Evolutionary conservation across 495 filamentous ascomycete genomes (phyloP).

Genomic region (Astrocystis sublimbata): DNA sequence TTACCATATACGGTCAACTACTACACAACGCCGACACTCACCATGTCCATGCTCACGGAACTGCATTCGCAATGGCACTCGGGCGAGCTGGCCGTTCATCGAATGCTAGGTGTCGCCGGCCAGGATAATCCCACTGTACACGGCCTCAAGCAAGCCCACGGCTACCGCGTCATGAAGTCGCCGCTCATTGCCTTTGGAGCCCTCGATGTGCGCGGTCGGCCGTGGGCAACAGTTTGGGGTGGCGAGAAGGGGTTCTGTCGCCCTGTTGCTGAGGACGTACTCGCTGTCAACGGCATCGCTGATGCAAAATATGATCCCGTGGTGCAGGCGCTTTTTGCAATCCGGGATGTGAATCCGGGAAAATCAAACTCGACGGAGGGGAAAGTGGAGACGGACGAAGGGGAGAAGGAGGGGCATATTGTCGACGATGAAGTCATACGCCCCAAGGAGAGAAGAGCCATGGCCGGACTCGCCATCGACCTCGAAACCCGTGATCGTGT

Average conservation of each 20-base stretch:
- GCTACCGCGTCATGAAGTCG: constrained; percentile 53
- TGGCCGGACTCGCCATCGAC: constrained; percentile 67
- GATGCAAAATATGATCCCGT: constrained; percentile 67
- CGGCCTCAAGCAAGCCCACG: constrained; percentile 55
- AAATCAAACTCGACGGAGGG: too few relatives aligned
- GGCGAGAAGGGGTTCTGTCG: constrained; percentile 66
- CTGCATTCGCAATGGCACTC: constrained; percentile 36
- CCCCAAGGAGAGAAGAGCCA: constrained; percentile 39
- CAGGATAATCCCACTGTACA: constrained; percentile 62
- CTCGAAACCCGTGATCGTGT: constrained; percentile 64
- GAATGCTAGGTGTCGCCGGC: constrained; percentile 34
- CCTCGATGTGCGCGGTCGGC: constrained; percentile 60
- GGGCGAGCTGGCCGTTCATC: constrained; percentile 36
- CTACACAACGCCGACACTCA: not conserved
- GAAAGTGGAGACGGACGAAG: constrained; percentile 2
- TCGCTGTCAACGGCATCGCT: constrained; percentile 61
- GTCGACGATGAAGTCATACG: constrained; percentile 34
- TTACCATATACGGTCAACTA: not conserved
- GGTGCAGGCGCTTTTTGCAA: constrained; percentile 29
- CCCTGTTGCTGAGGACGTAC: constrained; percentile 55
- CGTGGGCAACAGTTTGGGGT: constrained; percentile 76
- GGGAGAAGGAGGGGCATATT: constrained; percentile 31
- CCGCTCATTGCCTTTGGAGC: constrained; percentile 72
- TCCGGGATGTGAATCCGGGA: not conserved
- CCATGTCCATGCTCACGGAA: constrained; percentile 19